Evolutionary conservation across 78 protist genomes (phyloP).

Genomic region (Dictyostelium firmibasis): DNA sequence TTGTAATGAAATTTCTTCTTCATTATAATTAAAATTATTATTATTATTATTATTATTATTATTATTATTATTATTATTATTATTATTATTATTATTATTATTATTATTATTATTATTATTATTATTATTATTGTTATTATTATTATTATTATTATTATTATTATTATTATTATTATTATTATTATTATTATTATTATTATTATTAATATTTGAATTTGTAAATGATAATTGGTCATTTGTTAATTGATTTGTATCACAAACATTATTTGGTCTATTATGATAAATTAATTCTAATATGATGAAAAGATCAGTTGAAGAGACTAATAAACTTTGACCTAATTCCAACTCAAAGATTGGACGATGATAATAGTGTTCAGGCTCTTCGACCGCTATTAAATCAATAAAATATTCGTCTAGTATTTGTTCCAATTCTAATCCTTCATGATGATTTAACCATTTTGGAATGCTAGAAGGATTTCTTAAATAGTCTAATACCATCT

Average conservation of each 20-base stretch:
- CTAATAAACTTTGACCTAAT: slow-evolving; percentile 61
- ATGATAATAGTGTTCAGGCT: slow-evolving; percentile 51
- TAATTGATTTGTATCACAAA: not conserved
- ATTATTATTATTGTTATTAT: not conserved
- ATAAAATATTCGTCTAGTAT: slow-evolving; percentile 36
- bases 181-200: not conserved
- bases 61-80: not conserved
- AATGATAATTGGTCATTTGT: not conserved
- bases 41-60: too few relatives aligned
- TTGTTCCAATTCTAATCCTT: not conserved
- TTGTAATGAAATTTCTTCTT: slow-evolving; percentile 12
- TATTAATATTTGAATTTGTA: not conserved
- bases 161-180: not conserved
- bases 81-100: not conserved
- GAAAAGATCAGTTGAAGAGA: slow-evolving; percentile 60
- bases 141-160: not conserved
- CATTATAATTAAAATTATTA: not conserved
- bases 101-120: not conserved
- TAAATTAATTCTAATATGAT: slow-evolving; percentile 44
- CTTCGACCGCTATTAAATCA: slow-evolving; percentile 26
- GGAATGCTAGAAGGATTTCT: slow-evolving; percentile 21
- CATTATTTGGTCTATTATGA: slow-evolving; percentile 47
- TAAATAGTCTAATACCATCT: slow-evolving; percentile 44
- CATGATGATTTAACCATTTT: slow-evolving; percentile 28
- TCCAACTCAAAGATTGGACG: slow-evolving; percentile 67